Evolutionary conservation across 192 early-diverging fungal species (phyloP).

Genomic region (Linnemannia exigua): DNA sequence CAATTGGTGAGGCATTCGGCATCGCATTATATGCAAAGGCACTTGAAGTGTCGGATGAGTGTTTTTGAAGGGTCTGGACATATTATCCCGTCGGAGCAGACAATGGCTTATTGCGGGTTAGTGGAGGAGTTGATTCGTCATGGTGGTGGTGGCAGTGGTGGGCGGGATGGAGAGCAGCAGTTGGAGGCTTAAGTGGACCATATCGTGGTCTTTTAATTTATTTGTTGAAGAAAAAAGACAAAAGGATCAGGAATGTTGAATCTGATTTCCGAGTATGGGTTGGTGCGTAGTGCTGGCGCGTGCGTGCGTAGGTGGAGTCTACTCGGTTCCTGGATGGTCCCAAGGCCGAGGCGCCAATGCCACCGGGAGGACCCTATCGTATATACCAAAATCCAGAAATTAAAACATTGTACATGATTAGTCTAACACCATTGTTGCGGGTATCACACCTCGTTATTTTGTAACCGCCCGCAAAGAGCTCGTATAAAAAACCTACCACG

Average conservation of each 20-base stretch:
- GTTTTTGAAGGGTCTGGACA: conserved; percentile 24
- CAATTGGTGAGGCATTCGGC: conserved; percentile 14
- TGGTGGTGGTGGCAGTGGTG: not conserved
- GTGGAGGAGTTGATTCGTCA: conserved; percentile 15
- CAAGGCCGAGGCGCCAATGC: conserved; percentile 60
- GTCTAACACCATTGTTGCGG: not conserved
- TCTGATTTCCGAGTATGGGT: too few relatives aligned
- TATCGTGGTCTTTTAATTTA: not conserved
- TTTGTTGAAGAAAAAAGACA: not conserved
- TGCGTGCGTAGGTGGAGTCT: not conserved
- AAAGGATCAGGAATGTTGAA: not conserved
- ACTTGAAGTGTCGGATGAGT: conserved; percentile 10
- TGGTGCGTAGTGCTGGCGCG: too few relatives aligned
- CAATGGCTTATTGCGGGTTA: conserved; percentile 6
- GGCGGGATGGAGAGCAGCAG: not conserved
- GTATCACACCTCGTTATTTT: too few relatives aligned
- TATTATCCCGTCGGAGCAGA: conserved; percentile 2
- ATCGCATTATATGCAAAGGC: conserved; percentile 20
- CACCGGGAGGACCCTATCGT: conserved; percentile 60
- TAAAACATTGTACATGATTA: not conserved
- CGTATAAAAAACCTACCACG: conserved; percentile 50
- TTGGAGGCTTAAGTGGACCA: not conserved
- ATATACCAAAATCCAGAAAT: not conserved
- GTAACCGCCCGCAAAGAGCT: too few relatives aligned
- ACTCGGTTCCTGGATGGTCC: conserved; percentile 46